Percentiles rank a stretch among this genome's conserved stretches.
Conservation (phyloP, 2,329 filamentous ascomycete species). For the Sclerotinia trifoliorum region DNA sequence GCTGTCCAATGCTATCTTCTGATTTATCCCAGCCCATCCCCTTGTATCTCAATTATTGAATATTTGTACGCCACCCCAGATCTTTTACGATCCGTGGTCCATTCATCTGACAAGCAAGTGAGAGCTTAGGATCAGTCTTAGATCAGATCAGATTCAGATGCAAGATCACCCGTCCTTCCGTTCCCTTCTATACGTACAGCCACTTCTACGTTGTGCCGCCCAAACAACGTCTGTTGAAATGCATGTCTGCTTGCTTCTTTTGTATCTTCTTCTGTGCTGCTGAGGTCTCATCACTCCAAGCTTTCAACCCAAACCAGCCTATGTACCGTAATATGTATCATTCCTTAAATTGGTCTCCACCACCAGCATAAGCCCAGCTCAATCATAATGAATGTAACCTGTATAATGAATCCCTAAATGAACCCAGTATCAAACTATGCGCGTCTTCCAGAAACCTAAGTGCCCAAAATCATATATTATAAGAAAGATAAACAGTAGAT, state of each 20-base stretch:
- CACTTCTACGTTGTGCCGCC: conserved; percentile 10
- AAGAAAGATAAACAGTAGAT: conserved; percentile 2
- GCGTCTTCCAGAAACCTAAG: conserved; percentile 1
- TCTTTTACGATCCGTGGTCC: neutral
- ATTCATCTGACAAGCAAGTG: conserved; percentile 7
- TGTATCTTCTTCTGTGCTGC: neutral
- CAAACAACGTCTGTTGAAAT: conserved; percentile 9
- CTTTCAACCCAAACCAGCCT: conserved; percentile 5
- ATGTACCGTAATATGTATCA: neutral
- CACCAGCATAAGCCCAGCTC: conserved; percentile 1
- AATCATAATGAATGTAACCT: neutral
- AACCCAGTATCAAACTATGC: neutral
- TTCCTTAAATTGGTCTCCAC: neutral
- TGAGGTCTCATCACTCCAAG: neutral
- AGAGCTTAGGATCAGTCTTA: neutral
- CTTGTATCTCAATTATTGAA: neutral
- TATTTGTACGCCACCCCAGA: conserved; percentile 1
- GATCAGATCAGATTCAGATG: conserved; percentile 18
- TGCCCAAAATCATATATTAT: conserved; percentile 14
- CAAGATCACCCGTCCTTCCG: conserved; percentile 12
- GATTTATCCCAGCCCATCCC: neutral
- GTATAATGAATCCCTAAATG: neutral
- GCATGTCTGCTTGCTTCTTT: neutral
- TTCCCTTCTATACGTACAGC: neutral
- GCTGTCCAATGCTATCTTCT: neutral